Conservation (phyloP, 2,329 filamentous ascomycete genomes). For the Chalara sp. region DNA sequence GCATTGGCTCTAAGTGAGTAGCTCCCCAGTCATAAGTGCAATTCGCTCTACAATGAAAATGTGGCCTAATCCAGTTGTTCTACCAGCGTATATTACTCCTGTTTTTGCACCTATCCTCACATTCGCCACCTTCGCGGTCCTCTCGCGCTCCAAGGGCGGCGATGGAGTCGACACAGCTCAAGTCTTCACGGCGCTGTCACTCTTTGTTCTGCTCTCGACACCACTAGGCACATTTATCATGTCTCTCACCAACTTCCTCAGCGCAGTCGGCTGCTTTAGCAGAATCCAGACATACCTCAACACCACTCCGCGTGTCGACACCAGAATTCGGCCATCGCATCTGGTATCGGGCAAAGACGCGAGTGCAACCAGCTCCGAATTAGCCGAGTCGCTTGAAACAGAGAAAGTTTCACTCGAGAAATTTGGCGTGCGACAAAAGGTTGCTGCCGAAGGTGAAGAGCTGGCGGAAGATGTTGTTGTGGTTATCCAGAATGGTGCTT, state of each 20-base stretch:
- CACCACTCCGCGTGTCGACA: too few relatives aligned
- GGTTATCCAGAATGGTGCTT: not conserved
- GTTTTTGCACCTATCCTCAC: constrained; percentile 7
- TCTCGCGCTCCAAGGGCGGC: constrained; percentile 4
- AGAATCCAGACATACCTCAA: constrained; percentile 21
- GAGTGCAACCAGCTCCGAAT: too few relatives aligned
- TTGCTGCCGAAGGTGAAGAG: too few relatives aligned
- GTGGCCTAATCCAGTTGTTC: too few relatives aligned
- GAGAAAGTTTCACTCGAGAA: too few relatives aligned
- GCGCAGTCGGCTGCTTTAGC: constrained; percentile 14
- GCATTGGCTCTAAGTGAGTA: too few relatives aligned
- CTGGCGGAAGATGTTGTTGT: too few relatives aligned
- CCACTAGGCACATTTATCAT: constrained; percentile 16
- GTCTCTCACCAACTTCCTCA: constrained; percentile 13
- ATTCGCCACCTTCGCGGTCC: constrained; percentile 7
- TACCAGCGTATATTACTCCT: constrained; percentile 6
- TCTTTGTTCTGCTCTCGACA: constrained; percentile 16
- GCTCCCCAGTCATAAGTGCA: too few relatives aligned
- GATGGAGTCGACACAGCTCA: constrained; percentile 1
- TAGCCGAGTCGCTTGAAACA: too few relatives aligned
- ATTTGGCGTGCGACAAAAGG: too few relatives aligned
- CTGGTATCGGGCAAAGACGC: not conserved
- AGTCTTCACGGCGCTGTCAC: constrained; percentile 21
- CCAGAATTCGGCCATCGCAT: too few relatives aligned
- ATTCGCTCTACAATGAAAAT: too few relatives aligned